Conservation (phyloP, 441 rosid genomes). For the Omphalea diandra region DNA sequence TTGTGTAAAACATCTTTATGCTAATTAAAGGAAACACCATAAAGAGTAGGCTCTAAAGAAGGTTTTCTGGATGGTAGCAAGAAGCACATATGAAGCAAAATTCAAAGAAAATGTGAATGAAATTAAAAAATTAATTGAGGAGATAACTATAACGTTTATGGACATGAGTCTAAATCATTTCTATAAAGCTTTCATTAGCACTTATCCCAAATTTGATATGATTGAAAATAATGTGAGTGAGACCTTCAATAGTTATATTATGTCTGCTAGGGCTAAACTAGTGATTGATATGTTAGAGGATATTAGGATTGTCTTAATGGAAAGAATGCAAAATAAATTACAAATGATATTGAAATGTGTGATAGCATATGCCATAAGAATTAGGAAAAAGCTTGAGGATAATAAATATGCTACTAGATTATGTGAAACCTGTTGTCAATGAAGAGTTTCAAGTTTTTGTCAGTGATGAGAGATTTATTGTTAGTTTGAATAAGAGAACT, state of each 20-base stretch:
- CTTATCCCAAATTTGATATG: too few relatives aligned
- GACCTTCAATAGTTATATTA: not conserved
- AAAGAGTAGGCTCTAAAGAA: not conserved
- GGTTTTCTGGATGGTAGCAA: not conserved
- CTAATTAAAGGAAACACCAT: not conserved
- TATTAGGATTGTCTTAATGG: not conserved
- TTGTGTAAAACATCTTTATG: not conserved
- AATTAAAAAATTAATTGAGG: not conserved
- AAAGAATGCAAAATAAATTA: not conserved
- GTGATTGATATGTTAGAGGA: not conserved
- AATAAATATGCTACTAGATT: too few relatives aligned
- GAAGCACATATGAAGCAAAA: not conserved
- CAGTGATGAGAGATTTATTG: too few relatives aligned
- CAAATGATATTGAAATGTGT: not conserved
- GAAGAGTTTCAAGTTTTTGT: too few relatives aligned
- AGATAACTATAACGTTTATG: too few relatives aligned
- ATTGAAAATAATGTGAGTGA: too few relatives aligned
- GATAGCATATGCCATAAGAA: too few relatives aligned
- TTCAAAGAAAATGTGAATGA: not conserved
- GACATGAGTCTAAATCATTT: too few relatives aligned
- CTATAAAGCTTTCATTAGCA: too few relatives aligned
- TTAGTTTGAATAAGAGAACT: too few relatives aligned
- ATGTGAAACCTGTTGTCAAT: too few relatives aligned
- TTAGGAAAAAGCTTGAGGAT: too few relatives aligned
- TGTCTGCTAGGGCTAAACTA: not conserved